These are phyloP conservation scores for Eremothecium cymbalariae DNA, from an alignment of 1,139 yeast genomes.

Conservation along the genomic window DNA sequence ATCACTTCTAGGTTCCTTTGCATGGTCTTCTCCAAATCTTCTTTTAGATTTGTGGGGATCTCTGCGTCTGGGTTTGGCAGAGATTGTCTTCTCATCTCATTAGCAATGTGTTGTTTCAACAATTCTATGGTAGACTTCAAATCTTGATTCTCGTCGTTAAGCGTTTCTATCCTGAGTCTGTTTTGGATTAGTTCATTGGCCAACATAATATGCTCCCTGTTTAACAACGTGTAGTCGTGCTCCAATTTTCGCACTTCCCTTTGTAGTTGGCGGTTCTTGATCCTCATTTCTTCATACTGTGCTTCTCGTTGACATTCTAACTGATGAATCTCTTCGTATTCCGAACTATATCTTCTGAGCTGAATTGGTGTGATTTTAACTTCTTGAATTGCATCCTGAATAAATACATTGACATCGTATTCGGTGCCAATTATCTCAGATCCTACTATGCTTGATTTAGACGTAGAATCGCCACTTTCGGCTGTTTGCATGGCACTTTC, in stretches of 20 bases:
- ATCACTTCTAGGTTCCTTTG: slow-evolving; percentile 50
- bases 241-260: slow-evolving; percentile 71
- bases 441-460: slow-evolving; percentile 8
- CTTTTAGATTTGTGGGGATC: slow-evolving; percentile 36
- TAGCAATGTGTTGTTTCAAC: slow-evolving; percentile 34
- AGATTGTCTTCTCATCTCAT: slow-evolving; percentile 28
- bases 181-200: slow-evolving; percentile 67
- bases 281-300: slow-evolving; percentile 58
- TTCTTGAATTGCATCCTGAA: slow-evolving; percentile 62
- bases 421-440: slow-evolving; percentile 17
- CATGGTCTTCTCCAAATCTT: slow-evolving; percentile 46
- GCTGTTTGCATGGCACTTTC: slow-evolving; percentile 5
- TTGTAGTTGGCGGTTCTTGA: slow-evolving; percentile 63
- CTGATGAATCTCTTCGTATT: slow-evolving; percentile 64
- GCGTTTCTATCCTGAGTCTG: slow-evolving; percentile 54
- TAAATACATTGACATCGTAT: slow-evolving; percentile 64
- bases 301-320: slow-evolving; percentile 59
- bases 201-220: slow-evolving; percentile 71
- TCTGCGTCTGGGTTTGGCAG: slow-evolving; percentile 28
- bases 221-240: slow-evolving; percentile 56
- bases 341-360: slow-evolving; percentile 59
- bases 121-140: slow-evolving; percentile 47
- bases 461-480: slow-evolving; percentile 9
- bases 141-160: slow-evolving; percentile 55
- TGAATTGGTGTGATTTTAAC: slow-evolving; percentile 66